Percentiles rank a stretch among this genome's conserved stretches.
Evolutionary conservation across 1,284 basidiomycete species (phyloP).

Genomic region (Stereum hirsutum): DNA sequence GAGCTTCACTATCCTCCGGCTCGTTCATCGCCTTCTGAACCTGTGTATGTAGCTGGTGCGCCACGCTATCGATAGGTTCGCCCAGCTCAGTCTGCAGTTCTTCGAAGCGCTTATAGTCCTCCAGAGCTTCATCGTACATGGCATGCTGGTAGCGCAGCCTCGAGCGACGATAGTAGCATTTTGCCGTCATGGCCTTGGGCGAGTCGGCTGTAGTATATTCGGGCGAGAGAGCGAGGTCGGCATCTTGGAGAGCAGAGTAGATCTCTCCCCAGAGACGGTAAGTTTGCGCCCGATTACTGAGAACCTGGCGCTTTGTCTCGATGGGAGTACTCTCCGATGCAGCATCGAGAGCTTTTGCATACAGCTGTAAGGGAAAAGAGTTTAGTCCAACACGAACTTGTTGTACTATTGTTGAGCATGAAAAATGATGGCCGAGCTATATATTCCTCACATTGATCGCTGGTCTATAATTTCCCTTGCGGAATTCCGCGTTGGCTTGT

Average conservation of each 20-base stretch:
- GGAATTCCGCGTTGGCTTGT: background rate
- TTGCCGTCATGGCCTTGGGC: background rate
- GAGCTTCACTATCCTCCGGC: background rate
- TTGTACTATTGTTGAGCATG: background rate
- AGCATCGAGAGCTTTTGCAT: background rate
- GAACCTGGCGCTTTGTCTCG: background rate
- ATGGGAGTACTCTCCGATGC: background rate
- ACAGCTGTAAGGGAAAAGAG: conserved; percentile 1
- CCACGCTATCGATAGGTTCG: background rate
- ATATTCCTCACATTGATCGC: background rate
- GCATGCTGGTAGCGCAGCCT: background rate
- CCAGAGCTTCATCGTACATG: background rate
- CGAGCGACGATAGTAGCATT: background rate
- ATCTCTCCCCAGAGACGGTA: conserved; percentile 1
- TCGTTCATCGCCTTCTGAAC: background rate
- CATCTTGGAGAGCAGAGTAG: background rate
- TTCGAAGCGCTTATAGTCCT: background rate
- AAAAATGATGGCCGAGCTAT: background rate
- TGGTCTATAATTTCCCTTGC: background rate
- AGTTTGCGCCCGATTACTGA: conserved; percentile 1
- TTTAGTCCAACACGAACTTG: no score
- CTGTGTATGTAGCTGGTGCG: background rate
- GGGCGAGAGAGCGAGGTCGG: background rate
- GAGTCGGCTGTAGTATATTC: background rate
- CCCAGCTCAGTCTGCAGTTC: background rate